Evolutionary conservation across 306 rosid species (phyloP), one percentile per base, ranked within the genome.

Genomic region (Benincasa hispida): DNA sequence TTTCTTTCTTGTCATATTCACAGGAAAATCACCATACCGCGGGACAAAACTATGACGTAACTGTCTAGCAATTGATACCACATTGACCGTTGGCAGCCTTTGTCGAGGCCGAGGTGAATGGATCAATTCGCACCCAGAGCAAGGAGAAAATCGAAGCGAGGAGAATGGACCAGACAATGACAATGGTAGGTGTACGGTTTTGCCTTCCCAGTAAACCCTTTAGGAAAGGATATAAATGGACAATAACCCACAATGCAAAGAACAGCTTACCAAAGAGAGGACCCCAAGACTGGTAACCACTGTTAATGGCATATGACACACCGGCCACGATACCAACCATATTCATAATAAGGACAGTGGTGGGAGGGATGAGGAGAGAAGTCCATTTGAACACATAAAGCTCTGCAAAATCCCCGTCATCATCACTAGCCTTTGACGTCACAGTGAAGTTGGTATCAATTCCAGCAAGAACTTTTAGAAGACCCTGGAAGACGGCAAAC

Each of bases 401-500:
- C 87, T 89, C 94, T 0, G 87, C 82, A 37, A 89, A 87, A 14
- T 89, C 94, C 17, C 94, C 94, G 19, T 89, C 94, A 0, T 89
- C 94, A 25, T 89, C 94, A 0, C 85, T 74, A 35, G 94, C 94
- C 85, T 89, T 89, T 42, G 94, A 89, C 9, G 94, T 89, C 19
- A 89, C 91, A 14, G 94, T 89, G 76, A 89, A 89, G 76, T 87
- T 89, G 21, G 94, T 89, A 50, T 89, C 91, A 6, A 89, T 89
- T 35, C 94, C 94, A 17, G 91, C 91, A 51, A 89, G 91, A 66
- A 89, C 91, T 79, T 87, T 86, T 3, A 84, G 84, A 58, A 89
- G 91, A 60, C 99, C 98, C 88, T 95, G 99, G 86, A 94, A 91
- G 82, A 94, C 99, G 0, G 99, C 99, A 13, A 92, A 92, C 28